phyloP scores from a whole-genome alignment of 2,329 filamentous ascomycete species.

The Pseudogymnoascus sp. region DNA sequence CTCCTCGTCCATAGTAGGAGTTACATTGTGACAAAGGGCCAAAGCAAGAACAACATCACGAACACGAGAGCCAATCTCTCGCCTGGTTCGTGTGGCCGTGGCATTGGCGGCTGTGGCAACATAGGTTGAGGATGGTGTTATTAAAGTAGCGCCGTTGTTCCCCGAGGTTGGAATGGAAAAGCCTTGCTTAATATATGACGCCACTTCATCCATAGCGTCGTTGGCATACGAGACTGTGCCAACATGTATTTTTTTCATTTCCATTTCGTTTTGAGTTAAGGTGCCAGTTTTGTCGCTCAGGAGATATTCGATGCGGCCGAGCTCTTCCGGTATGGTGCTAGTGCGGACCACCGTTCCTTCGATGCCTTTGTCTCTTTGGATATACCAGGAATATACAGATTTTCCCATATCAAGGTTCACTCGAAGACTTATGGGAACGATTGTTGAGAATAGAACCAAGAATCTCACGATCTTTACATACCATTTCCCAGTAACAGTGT shows the following conservation, averaged over 20 bases:
- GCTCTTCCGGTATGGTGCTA: conserved; percentile 93
- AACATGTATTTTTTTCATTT: conserved; percentile 97
- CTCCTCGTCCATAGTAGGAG: conserved; percentile 79
- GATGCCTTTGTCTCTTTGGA: conserved; percentile 84
- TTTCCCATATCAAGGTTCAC: conserved; percentile 98
- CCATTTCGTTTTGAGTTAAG: conserved; percentile 96
- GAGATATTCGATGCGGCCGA: conserved; percentile 92
- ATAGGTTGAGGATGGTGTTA: conserved; percentile 70
- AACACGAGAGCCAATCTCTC: conserved; percentile 90
- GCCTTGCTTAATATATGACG: conserved; percentile 76
- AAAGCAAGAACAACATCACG: conserved; percentile 88
- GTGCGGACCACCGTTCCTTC: conserved; percentile 89
- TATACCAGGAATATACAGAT: conserved; percentile 91
- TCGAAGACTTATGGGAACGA: conserved; percentile 91
- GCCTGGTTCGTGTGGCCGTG: conserved; percentile 70
- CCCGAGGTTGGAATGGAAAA: conserved; percentile 54
- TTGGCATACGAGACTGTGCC: conserved; percentile 97
- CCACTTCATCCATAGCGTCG: conserved; percentile 97
- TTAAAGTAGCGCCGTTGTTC: conserved; percentile 45
- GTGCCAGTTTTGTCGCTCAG: conserved; percentile 98
- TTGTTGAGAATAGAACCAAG: conserved; percentile 95
- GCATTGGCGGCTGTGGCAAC: conserved; percentile 51
- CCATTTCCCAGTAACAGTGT: conserved; percentile 64
- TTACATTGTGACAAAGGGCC: conserved; percentile 94
- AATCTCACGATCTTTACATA: conserved; percentile 99